Conservation (phyloP, 495 filamentous ascomycete genomes). For the Lasiosphaeria hispida region DNA sequence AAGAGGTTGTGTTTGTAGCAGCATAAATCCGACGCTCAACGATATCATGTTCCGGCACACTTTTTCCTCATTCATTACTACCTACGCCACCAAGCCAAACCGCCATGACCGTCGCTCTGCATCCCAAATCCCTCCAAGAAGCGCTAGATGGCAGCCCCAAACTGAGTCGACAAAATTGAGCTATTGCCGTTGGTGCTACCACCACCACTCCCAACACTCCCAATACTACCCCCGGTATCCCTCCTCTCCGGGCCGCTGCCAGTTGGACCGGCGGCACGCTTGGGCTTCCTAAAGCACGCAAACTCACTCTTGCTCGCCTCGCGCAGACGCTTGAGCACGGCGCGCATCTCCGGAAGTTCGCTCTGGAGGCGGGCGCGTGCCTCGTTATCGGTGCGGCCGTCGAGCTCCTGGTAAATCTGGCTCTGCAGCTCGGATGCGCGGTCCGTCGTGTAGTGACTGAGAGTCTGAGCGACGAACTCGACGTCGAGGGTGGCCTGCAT, state of each 20-base stretch:
- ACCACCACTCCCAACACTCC: constrained; percentile 9
- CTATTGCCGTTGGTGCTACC: neutral
- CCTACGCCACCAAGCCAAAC: too few species aligned
- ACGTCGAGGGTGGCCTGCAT: constrained; percentile 98
- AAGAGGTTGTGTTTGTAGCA: too few species aligned
- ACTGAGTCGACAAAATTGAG: neutral
- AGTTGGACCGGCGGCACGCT: constrained; percentile 11
- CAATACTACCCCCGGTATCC: constrained; percentile 24
- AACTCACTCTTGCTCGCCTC: constrained; percentile 86
- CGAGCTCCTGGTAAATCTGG: constrained; percentile 84
- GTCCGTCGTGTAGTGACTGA: constrained; percentile 84
- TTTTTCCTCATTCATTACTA: too few species aligned
- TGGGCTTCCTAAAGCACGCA: constrained; percentile 66
- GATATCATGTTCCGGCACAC: too few species aligned
- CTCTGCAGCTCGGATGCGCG: constrained; percentile 74
- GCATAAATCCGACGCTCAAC: too few species aligned
- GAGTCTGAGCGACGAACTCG: constrained; percentile 92
- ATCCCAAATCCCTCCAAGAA: too few species aligned
- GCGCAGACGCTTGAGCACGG: constrained; percentile 74
- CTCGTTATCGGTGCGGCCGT: constrained; percentile 80
- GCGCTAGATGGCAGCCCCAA: too few species aligned
- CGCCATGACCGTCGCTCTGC: too few species aligned
- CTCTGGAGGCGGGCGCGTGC: constrained; percentile 74
- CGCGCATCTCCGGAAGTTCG: constrained; percentile 86
- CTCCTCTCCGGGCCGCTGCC: constrained; percentile 18